Base-by-base conservation (phyloP, 2,329 filamentous ascomycete species). In the Cryphonectria parasitica region DNA sequence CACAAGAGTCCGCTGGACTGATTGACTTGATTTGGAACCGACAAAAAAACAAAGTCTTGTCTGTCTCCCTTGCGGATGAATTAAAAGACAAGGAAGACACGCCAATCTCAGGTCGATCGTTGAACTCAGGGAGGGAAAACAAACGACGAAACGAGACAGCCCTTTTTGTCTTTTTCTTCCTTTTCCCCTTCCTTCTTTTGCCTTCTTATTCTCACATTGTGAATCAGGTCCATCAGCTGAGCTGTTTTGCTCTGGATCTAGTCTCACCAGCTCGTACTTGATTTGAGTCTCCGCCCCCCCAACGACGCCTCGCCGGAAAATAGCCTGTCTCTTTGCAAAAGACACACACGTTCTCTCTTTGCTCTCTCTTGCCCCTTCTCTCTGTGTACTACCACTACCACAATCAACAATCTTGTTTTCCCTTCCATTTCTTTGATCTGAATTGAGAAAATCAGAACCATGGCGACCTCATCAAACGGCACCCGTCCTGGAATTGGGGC, bases 191-290 rank as follows among this genome's bases (percentile, higher is more conserved):
- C 43, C 17, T 19, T 49, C 10, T 49, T 10, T 22, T 49, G 43
- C 17, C 43, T 22, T 49, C 17, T 49, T 49, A 7, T 49, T 7
- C 22, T 49, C 45, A n/a, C 28, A 31, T 34, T 39, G 49, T 66
- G 64, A 66, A 36, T 31, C 64, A 58, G 52, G 52, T 31, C 31
- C 34, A 19, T 31, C 17, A 36, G 63, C 63, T 54, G 49, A n/a
- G 45, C 28, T 58, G 31, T n/a, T 56, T 22, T 41, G 31, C 25
- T 19, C 15, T 17, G 52, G 54, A 58, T 58, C 54, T 31, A 31
- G 28, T 31, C 28, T 31, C 54, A 69, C 61, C 60, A 43, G 22
- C 49, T 63, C 52, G n/a, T 71, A 70, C 67, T 69, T 69, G 67
- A 71, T 60, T 60, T 43, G 64, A 65, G 49, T 45, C n/a, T 66